Conservation (phyloP, 2,329 filamentous ascomycete species). For the Apiospora phragmitis region DNA sequence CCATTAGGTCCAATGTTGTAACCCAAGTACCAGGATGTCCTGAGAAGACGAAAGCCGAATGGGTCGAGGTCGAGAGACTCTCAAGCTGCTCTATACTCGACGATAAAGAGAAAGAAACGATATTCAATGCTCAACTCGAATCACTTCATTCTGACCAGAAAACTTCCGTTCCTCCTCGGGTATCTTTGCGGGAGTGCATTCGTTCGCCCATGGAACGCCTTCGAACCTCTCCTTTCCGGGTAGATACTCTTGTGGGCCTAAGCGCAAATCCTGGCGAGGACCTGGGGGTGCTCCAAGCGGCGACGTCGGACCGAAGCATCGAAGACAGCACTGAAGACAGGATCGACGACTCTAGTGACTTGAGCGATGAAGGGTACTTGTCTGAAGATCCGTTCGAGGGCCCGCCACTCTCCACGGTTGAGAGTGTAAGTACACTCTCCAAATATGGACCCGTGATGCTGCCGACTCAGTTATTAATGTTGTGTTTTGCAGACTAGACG, state of each 20-base stretch:
- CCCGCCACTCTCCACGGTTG: neutral
- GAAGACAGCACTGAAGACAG: constrained; percentile 9
- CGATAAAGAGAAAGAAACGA: constrained; percentile 15
- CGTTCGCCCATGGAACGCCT: neutral
- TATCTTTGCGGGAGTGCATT: neutral
- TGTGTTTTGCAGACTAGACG: neutral
- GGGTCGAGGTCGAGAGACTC: constrained; percentile 15
- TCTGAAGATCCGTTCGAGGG: neutral
- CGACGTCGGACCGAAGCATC: constrained; percentile 13
- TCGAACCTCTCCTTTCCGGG: neutral
- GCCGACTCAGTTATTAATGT: neutral
- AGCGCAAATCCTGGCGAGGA: constrained; percentile 14
- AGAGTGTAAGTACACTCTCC: constrained; percentile 12
- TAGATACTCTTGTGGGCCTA: neutral
- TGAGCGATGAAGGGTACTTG: constrained; percentile 12
- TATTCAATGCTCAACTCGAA: constrained; percentile 21
- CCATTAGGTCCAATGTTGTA: neutral
- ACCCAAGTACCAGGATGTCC: neutral
- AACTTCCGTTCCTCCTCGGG: neutral
- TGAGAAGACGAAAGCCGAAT: constrained; percentile 11
- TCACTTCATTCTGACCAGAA: constrained; percentile 2
- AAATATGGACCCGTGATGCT: neutral
- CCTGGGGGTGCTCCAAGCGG: constrained; percentile 6
- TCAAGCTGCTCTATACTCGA: constrained; percentile 13
- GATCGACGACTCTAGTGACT: constrained; percentile 4